phyloP scores from a whole-genome alignment of 208 protist genomes.

The Jaenimonas drosophilae region DNA sequence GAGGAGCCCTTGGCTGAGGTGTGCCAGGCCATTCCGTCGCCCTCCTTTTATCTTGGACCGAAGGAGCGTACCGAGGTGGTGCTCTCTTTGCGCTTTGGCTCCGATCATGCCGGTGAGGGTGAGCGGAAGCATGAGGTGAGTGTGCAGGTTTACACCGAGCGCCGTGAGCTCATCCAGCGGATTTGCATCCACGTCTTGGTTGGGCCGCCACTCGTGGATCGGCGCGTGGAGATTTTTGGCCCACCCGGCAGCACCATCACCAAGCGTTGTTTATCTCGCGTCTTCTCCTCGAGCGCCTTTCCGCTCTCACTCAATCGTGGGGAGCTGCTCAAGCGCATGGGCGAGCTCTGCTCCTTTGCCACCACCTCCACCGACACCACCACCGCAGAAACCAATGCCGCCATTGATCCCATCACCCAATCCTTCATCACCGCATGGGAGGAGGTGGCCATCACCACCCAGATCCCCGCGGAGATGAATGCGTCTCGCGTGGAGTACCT shows the following conservation, averaged over 20 bases:
- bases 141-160: conserved; percentile 51
- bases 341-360: conserved; percentile 42
- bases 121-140: conserved; percentile 11
- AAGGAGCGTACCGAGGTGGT: conserved; percentile 41
- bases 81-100: conserved; percentile 31
- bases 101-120: not conserved
- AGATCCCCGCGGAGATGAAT: conserved; percentile 24
- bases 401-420: conserved; percentile 82
- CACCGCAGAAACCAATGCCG: conserved; percentile 47
- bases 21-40: conserved; percentile 19
- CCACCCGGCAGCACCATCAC: conserved; percentile 36
- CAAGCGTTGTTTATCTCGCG: conserved; percentile 54
- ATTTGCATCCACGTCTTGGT: conserved; percentile 49
- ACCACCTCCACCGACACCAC: conserved; percentile 32
- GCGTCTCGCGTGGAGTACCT: conserved; percentile 70
- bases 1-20: conserved; percentile 11
- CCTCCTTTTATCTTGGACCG: conserved; percentile 53
- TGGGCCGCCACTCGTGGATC: conserved; percentile 60
- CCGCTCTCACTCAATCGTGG: conserved; percentile 20
- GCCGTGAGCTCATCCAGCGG: conserved; percentile 49
- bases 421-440: conserved; percentile 76
- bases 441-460: conserved; percentile 53
- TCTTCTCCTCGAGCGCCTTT: conserved; percentile 51
- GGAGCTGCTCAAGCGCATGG: conserved; percentile 53
- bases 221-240: conserved; percentile 78